Percentiles rank a stretch among this genome's conserved stretches.
phyloP scores from a whole-genome alignment of 352 stramenopile species.

The Globisporangium cylindrosporum region DNA sequence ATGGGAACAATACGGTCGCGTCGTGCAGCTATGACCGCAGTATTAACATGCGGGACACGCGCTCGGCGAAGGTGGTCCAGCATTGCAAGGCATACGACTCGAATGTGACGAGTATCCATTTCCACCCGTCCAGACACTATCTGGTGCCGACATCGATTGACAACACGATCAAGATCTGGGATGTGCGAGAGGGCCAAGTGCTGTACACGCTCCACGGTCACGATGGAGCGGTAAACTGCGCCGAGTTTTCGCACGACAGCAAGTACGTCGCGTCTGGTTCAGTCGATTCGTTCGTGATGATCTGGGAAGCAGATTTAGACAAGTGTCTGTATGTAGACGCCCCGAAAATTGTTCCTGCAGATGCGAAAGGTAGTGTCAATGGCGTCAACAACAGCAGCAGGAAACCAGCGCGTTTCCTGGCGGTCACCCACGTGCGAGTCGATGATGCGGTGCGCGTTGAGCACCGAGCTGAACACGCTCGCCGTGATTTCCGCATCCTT shows the following conservation, averaged over 20 bases:
- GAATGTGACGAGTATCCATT: conserved; percentile 74
- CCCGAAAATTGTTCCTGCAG: conserved; percentile 18
- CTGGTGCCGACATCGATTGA: conserved; percentile 89
- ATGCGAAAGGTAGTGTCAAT: neutral
- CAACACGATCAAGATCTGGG: conserved; percentile 90
- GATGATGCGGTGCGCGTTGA: too few relatives aligned
- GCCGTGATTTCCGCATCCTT: neutral
- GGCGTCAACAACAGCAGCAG: conserved; percentile 5
- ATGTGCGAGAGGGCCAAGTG: conserved; percentile 90
- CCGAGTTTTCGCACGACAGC: conserved; percentile 69
- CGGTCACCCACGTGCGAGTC: neutral
- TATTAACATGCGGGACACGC: conserved; percentile 86
- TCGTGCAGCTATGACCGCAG: conserved; percentile 69
- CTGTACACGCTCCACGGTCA: conserved; percentile 92
- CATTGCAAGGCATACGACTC: conserved; percentile 91
- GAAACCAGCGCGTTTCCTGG: neutral
- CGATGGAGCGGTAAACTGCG: conserved; percentile 59
- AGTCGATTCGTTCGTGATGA: conserved; percentile 80
- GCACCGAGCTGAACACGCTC: too few relatives aligned
- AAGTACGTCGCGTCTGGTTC: conserved; percentile 65
- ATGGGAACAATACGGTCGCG: conserved; percentile 51
- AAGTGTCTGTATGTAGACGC: conserved; percentile 62
- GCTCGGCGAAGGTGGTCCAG: conserved; percentile 80
- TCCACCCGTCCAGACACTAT: conserved; percentile 91
- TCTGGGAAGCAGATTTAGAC: conserved; percentile 83